These are phyloP conservation scores for Scutellaria minor DNA, from an alignment of 257 asterid genomes.

Conservation along the genomic window DNA sequence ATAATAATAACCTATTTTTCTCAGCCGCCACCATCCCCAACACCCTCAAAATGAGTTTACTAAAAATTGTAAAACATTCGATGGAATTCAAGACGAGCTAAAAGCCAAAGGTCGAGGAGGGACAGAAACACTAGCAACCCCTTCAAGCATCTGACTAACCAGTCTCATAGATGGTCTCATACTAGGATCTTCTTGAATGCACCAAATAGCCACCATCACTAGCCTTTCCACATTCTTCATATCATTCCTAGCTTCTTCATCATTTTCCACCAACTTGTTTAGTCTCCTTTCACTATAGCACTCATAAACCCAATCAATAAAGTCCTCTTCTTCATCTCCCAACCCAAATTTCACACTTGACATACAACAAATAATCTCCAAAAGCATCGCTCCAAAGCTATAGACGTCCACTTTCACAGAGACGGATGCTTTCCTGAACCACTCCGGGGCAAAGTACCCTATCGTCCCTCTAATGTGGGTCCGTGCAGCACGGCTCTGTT, in stretches of 20 bases:
- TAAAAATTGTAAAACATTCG: no score
- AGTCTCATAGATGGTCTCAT: conserved; percentile 61
- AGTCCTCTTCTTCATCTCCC: conserved; percentile 34
- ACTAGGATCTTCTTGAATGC: conserved; percentile 61
- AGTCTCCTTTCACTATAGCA: conserved; percentile 37
- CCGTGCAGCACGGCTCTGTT: conserved; percentile 43
- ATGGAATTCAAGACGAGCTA: not conserved
- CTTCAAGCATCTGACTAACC: conserved; percentile 62
- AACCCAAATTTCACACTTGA: conserved; percentile 32
- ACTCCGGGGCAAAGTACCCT: conserved; percentile 45
- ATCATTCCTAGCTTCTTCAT: conserved; percentile 47
- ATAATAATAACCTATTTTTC: no score
- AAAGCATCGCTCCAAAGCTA: conserved; percentile 56
- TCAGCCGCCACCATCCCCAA: no score
- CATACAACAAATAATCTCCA: conserved; percentile 49
- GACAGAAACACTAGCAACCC: conserved; percentile 45
- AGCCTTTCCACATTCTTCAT: conserved; percentile 40
- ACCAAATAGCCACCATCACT: conserved; percentile 62
- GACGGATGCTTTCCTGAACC: conserved; percentile 48
- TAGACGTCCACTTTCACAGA: conserved; percentile 54
- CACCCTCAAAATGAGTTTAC: no score
- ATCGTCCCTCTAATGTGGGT: conserved; percentile 44
- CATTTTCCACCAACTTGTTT: conserved; percentile 46
- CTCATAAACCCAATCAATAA: conserved; percentile 51
- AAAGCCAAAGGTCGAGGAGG: conserved; percentile 47